Evolutionary conservation across 1,139 yeast genomes (phyloP).

Genomic region (Scheffersomyces illinoinensis): DNA sequence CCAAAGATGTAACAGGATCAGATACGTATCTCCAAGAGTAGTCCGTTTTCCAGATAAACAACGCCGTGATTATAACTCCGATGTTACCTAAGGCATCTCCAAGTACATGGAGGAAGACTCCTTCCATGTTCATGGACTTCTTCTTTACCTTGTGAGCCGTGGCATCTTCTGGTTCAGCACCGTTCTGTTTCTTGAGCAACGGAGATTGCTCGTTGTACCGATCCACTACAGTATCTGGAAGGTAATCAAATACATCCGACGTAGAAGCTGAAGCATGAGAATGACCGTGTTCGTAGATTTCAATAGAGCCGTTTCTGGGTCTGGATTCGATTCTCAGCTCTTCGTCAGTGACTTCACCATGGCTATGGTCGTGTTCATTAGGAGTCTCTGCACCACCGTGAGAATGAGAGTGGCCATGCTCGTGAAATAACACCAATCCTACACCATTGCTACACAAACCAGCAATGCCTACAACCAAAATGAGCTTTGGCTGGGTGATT

Average conservation of each 20-base stretch:
- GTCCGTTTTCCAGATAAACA: constrained; percentile 92
- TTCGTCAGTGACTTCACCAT: constrained; percentile 15
- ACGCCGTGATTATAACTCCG: constrained; percentile 88
- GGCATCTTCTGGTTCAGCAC: constrained; percentile 12
- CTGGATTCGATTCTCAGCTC: constrained; percentile 28
- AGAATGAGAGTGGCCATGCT: constrained; percentile 74
- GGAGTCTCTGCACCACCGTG: constrained; percentile 28
- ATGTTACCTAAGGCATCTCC: constrained; percentile 97
- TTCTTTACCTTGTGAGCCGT: constrained; percentile 16
- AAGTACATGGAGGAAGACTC: constrained; percentile 90
- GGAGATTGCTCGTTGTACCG: constrained; percentile 33
- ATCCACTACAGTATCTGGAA: constrained; percentile 42
- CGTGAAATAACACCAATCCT: constrained; percentile 88
- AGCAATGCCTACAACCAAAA: constrained; percentile 76
- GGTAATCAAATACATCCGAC: constrained; percentile 32
- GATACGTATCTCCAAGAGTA: constrained; percentile 83
- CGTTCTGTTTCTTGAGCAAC: constrained; percentile 19
- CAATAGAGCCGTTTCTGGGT: constrained; percentile 2
- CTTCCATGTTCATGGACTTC: constrained; percentile 91
- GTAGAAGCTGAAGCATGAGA: constrained; percentile 28
- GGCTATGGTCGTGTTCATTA: constrained; percentile 18
- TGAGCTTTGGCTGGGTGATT: constrained; percentile 76
- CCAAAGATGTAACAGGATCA: constrained; percentile 83
- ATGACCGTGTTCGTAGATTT: constrained; percentile 9
- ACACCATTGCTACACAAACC: constrained; percentile 82